phyloP scores from a whole-genome alignment of 2,329 filamentous ascomycete species.

The Botryotinia convoluta region DNA sequence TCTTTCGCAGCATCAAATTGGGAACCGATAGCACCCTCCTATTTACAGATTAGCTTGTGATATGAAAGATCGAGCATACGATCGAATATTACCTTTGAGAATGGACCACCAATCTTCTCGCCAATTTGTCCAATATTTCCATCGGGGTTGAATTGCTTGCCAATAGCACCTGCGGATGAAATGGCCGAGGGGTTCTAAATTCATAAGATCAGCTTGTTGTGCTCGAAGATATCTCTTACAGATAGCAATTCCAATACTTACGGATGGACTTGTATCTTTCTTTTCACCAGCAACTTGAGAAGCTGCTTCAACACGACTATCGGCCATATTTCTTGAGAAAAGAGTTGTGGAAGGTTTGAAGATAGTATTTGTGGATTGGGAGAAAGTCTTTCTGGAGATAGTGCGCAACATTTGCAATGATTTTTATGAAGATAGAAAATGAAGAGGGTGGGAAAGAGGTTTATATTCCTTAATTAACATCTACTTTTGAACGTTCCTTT shows the following conservation, averaged over 20 bases:
- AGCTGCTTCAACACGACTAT: not conserved
- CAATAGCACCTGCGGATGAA: constrained; percentile 1
- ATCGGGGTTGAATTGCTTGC: constrained; percentile 7
- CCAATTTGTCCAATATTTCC: constrained; percentile 10
- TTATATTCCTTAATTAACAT: not conserved
- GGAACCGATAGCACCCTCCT: constrained; percentile 6
- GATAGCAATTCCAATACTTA: not conserved
- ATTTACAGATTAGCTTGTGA: not conserved
- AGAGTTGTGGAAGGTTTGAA: not conserved
- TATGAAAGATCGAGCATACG: fast-evolving
- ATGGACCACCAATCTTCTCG: constrained; percentile 12
- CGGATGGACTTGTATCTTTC: constrained; percentile 1
- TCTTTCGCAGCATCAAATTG: constrained; percentile 10
- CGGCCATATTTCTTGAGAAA: constrained; percentile 5
- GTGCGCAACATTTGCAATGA: not conserved
- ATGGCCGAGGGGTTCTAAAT: not conserved
- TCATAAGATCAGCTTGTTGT: not conserved
- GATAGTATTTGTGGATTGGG: not conserved
- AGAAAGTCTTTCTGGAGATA: constrained; percentile 4
- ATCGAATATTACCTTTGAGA: not conserved
- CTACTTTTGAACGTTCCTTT: not conserved
- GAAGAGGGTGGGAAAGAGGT: not conserved
- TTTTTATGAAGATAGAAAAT: not conserved
- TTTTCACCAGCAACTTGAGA: constrained; percentile 1
- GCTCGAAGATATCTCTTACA: too few relatives aligned